Evolutionary conservation across 2,329 filamentous ascomycete species (phyloP).

Genomic region (Tolypocladium guangdongense): DNA sequence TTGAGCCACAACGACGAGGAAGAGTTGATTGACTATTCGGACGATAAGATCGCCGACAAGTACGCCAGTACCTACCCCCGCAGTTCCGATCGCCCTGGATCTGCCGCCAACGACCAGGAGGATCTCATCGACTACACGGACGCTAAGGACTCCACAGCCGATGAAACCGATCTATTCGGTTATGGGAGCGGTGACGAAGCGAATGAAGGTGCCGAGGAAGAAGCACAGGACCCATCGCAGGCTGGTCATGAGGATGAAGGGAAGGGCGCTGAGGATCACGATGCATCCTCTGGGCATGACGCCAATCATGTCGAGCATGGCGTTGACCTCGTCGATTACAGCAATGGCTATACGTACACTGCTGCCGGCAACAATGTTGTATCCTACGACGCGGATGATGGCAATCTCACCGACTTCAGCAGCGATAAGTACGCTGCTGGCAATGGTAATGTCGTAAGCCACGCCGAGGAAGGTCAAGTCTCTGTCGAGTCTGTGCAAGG

Average conservation of each 20-base stretch:
- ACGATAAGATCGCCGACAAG: not conserved
- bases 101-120: not conserved
- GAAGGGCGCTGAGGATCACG: not conserved
- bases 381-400: constrained; percentile 5
- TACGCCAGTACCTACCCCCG: not conserved
- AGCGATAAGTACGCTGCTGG: not conserved
- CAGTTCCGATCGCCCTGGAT: not conserved
- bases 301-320: not conserved
- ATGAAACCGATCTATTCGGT: not conserved
- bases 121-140: constrained; percentile 5
- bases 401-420: constrained; percentile 7
- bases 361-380: constrained; percentile 7
- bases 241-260: not conserved
- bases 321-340: not conserved
- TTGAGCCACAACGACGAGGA: not conserved
- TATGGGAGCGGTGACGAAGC: not conserved
- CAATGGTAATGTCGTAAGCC: not conserved
- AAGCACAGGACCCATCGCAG: not conserved
- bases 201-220: not conserved
- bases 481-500: not conserved
- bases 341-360: not conserved
- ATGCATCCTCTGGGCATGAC: not conserved
- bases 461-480: not conserved
- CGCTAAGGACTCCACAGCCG: constrained; percentile 7
- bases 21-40: not conserved